A percentile compares a stretch with the other conserved stretches of the same genome.
phyloP scores from a whole-genome alignment of 2,329 filamentous ascomycete species.

The Rhynchosporium agropyri region DNA sequence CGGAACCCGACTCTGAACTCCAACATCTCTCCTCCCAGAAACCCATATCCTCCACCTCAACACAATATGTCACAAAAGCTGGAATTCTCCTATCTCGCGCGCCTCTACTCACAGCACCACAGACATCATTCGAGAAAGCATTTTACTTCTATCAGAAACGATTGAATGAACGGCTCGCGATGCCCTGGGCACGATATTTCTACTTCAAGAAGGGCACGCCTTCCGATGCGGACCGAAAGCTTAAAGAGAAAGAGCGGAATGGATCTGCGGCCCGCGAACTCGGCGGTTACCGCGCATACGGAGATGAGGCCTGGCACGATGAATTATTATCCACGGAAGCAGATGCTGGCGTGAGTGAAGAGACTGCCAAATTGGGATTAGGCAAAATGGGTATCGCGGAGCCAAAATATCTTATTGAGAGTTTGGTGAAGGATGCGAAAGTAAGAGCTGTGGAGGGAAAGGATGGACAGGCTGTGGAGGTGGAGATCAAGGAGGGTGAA shows the following conservation, averaged over 20 bases:
- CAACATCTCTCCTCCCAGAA: slow-evolving; percentile 42
- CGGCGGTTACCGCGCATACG: slow-evolving; percentile 78
- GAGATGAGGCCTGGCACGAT: slow-evolving; percentile 81
- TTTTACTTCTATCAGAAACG: slow-evolving; percentile 98
- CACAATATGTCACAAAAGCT: slow-evolving; percentile 53
- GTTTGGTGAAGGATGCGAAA: slow-evolving; percentile 50
- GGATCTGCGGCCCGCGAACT: slow-evolving; percentile 81
- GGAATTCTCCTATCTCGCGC: slow-evolving; percentile 86
- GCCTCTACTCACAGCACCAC: slow-evolving; percentile 80
- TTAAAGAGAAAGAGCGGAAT: slow-evolving; percentile 74
- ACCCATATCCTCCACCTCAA: slow-evolving; percentile 28
- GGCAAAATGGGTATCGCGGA: slow-evolving; percentile 54
- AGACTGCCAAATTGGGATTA: slow-evolving; percentile 65
- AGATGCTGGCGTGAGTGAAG: slow-evolving; percentile 46
- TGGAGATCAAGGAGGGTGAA: slow-evolving; percentile 45
- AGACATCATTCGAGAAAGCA: slow-evolving; percentile 86
- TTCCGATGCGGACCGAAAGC: slow-evolving; percentile 83
- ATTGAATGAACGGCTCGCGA: slow-evolving; percentile 85
- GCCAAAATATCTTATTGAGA: slow-evolving; percentile 59
- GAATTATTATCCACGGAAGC: slow-evolving; percentile 76
- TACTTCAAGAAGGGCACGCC: slow-evolving; percentile 94
- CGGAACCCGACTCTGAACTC: slow-evolving; percentile 39
- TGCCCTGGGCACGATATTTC: slow-evolving; percentile 87
- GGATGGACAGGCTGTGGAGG: slow-evolving; percentile 75
- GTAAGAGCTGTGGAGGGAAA: slow-evolving; percentile 41